Percentiles rank a stretch among this genome's conserved stretches.
Evolutionary conservation across 768 basidiomycete species (phyloP).

Genomic region (Collybia mongolica): DNA sequence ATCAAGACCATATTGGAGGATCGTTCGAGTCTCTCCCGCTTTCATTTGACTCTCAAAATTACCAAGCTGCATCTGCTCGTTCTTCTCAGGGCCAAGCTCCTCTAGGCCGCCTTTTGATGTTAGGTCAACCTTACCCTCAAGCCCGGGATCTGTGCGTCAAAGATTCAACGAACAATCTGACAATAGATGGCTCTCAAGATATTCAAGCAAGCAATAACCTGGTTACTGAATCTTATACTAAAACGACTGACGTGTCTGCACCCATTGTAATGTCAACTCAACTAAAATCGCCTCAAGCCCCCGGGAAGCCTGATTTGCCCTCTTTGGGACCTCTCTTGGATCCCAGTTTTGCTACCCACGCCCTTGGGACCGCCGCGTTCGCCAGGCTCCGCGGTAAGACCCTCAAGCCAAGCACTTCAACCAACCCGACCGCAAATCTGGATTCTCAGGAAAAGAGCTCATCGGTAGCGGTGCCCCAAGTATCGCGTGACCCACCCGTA

Average conservation of each 20-base stretch:
- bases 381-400: conserved; percentile 39
- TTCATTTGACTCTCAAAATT: conserved; percentile 11
- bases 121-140: not conserved
- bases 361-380: conserved; percentile 35
- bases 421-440: not conserved
- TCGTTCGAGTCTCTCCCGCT: conserved; percentile 9
- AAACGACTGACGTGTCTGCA: not conserved
- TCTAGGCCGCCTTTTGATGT: no score
- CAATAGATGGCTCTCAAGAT: not conserved
- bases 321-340: no score
- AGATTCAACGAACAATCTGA: not conserved
- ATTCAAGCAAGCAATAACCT: not conserved
- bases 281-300: not conserved
- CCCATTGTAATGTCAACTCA: not conserved
- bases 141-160: not conserved
- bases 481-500: conserved; percentile 29
- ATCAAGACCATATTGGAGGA: conserved; percentile 9
- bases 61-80: not conserved
- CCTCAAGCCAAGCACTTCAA: conserved; percentile 13
- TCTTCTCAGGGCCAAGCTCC: not conserved
- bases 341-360: conserved; percentile 19
- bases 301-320: conserved; percentile 10
- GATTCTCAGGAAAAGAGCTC: conserved; percentile 5
- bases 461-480: not conserved
- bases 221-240: no score